Conservation (phyloP, 257 asterid genomes). For the Schizonepeta tenuifolia region DNA sequence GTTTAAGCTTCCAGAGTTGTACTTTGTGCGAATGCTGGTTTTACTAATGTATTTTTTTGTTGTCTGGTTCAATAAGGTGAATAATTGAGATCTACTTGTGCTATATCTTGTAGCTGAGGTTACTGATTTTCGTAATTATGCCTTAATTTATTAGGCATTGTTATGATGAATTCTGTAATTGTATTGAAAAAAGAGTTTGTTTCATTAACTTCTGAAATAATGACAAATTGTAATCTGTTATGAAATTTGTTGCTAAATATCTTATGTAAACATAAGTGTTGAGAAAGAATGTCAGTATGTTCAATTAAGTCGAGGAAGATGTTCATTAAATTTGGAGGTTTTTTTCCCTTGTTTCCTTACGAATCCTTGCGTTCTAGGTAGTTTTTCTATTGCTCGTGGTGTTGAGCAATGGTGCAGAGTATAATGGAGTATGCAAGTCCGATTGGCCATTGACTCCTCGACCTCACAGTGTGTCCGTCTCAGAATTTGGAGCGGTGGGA, state of each 20-base stretch:
- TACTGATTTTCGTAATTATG: neutral
- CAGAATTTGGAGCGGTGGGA: constrained; percentile 95
- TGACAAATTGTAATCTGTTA: neutral
- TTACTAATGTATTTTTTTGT: constrained; percentile 9
- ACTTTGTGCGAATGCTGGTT: constrained; percentile 22
- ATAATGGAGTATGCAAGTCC: constrained; percentile 71
- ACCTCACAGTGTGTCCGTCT: constrained; percentile 96
- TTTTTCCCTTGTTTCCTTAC: constrained; percentile 28
- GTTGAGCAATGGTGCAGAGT: constrained; percentile 43
- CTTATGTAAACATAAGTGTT: neutral
- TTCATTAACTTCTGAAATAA: neutral
- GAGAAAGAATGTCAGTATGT: neutral
- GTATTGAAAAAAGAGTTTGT: neutral
- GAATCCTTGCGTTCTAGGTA: constrained; percentile 53
- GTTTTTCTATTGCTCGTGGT: constrained; percentile 64
- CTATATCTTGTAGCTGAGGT: neutral
- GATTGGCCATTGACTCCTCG: constrained; percentile 75
- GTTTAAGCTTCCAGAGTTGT: constrained; percentile 29
- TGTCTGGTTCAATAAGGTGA: constrained; percentile 24
- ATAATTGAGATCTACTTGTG: constrained; percentile 47
- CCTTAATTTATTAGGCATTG: neutral
- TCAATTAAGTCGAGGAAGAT: neutral
- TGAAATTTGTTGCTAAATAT: neutral
- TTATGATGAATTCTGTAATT: neutral
- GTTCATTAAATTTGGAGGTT: neutral